Base-by-base conservation (phyloP, 768 basidiomycete genomes). In the Tylopilus balloui region DNA sequence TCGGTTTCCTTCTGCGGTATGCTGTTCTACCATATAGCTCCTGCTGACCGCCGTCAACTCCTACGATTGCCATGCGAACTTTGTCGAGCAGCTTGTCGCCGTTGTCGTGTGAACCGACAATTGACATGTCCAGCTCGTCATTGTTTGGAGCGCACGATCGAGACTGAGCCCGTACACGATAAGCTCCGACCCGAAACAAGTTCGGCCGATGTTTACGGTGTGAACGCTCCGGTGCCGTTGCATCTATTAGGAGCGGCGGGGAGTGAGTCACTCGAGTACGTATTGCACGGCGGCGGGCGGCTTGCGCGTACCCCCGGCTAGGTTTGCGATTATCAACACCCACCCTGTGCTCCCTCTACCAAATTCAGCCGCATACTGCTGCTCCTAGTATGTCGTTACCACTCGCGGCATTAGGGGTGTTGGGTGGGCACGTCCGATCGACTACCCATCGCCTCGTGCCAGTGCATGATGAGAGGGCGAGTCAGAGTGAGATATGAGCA, bases 81-180 rank as follows among this genome's bases (percentile, higher is more conserved):
- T 65, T 68, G n/a, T 45, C 54, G 2, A 11, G 20, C 2, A 56
- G 42, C 2, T 55, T 66, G 52, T 75, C n/a, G 81, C 32, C 39
- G 52, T 27, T 72, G 52, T 81, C 84, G 83, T 15, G 45, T 54
- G 0, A 80, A 81, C 1, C n/a, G n/a, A n/a, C n/a, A n/a, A n/a
- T n/a, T n/a, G 81, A 79, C 28, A 72, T 66, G 0, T 69, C 53
- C 2, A 82, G 71, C 58, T 78, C 81, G 66, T 72, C 69, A 6
- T 73, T 74, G 62, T 81, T 84, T 0, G 80, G 81, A 58, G 35
- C 80, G 78, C 19, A 83, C 80, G 52, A 84, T 83, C 3, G 80
- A 84, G 6, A n/a, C n/a, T n/a, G n/a, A 84, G 64, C 80, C 81
- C 83, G 60, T 84, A 83, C 7, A 78, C 81, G 36, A 81, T 80